Base-by-base conservation (phyloP, 805 yeast genomes). In the Cyberlindnera xishuangbannaensis region DNA sequence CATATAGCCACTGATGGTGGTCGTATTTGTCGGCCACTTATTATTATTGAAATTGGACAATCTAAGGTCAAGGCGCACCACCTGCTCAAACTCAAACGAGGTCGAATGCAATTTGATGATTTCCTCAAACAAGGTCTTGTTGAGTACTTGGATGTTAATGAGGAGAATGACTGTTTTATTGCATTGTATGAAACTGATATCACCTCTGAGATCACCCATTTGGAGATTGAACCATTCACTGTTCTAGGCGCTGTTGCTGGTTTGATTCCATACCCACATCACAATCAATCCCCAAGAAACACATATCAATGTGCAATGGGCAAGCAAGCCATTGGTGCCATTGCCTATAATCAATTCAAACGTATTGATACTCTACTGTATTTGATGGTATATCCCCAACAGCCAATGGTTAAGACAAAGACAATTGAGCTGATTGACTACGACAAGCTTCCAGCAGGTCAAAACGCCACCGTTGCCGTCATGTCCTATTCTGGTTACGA, bases 1-100 rank as follows among this genome's bases (percentile, higher is more conserved):
- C 97, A 92, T 55, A 88, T 92, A 51, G 98, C 98, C 15, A 90
- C 98, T 4, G 98, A 92, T 63, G 98, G 98, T 50, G 98, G 98
- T 31, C 76, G 98, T 61, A 87, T 92, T 53, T 92, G 98, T 70
- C 80, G 98, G 47, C 98, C 98, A 4, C 63, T 90, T 45, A 92
- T 92, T 38, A 86, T 92, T 57, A 87, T 90, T 10, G 78, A 80
- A 15, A 68, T 78, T 35, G 85, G 86, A 29, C 52, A 61, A 36
- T 69, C 95, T 1, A 76, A 67, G 37, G 96, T 92, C 8, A 69
- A 66, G 30, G 81, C 80, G 0, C 68, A 73, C 14, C 97, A 92
- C 58, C 64, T 92, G 39, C 57, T 53, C 21, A 65, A 66, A 39
- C 65, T 92, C 38, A 64, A 76, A 43, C 58, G 58, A 8, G 97